These are phyloP conservation scores for Nemania abortiva DNA, from an alignment of 2,329 filamentous ascomycete species.

Conservation along the genomic window DNA sequence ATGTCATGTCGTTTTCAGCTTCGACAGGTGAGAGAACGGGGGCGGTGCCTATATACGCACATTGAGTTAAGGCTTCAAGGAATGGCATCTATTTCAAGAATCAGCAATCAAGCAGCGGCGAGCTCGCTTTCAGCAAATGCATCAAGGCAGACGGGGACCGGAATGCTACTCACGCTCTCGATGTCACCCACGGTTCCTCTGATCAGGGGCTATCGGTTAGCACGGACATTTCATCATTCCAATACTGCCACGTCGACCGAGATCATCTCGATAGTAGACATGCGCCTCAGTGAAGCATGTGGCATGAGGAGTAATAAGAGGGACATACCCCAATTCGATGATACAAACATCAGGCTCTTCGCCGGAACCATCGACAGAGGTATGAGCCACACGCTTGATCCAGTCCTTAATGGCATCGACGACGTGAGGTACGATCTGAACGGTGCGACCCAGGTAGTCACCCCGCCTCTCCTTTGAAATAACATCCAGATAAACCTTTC, in stretches of 20 bases:
- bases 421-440: slow-evolving; percentile 92
- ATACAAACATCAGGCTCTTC: slow-evolving; percentile 93
- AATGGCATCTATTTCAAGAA: slow-evolving; percentile 83
- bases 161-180: slow-evolving; percentile 38
- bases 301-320: neutral
- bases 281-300: neutral
- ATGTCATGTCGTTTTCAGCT: no score
- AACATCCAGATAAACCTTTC: slow-evolving; percentile 93
- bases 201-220: slow-evolving; percentile 8
- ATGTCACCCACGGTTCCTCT: slow-evolving; percentile 46
- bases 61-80: slow-evolving; percentile 85
- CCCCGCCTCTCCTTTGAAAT: slow-evolving; percentile 76
- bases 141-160: neutral
- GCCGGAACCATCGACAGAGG: slow-evolving; percentile 87
- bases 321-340: slow-evolving; percentile 57
- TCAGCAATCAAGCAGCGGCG: slow-evolving; percentile 57
- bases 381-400: slow-evolving; percentile 86
- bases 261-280: neutral
- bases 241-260: neutral
- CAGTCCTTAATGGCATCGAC: slow-evolving; percentile 93
- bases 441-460: slow-evolving; percentile 88
- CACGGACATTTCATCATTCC: neutral
- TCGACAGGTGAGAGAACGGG: no score
- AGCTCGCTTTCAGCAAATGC: neutral
- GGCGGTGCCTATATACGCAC: slow-evolving; percentile 17